Evolutionary conservation across 2,329 filamentous ascomycete genomes (phyloP).

Genomic region (Metarhizium robertsii): DNA sequence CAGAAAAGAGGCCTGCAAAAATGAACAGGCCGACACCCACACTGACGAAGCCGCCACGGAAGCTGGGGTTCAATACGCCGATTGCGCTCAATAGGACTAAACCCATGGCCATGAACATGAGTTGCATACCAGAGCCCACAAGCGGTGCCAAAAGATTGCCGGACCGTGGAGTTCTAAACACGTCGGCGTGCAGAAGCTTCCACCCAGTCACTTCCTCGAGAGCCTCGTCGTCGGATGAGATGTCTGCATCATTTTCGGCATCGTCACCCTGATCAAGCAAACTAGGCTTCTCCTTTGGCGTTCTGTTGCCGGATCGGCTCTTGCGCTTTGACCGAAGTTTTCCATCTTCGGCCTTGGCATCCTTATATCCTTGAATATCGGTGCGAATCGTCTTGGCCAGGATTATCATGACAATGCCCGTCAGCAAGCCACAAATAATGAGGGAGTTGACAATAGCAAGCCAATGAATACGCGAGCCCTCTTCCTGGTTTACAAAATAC

Average conservation of each 20-base stretch:
- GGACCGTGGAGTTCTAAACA: constrained; percentile 65
- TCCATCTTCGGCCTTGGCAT: constrained; percentile 56
- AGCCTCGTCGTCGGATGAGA: constrained; percentile 44
- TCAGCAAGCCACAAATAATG: constrained; percentile 71
- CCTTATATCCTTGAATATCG: constrained; percentile 68
- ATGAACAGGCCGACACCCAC: constrained; percentile 77
- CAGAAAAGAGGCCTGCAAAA: constrained; percentile 74
- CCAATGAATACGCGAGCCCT: constrained; percentile 77
- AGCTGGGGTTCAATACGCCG: constrained; percentile 75
- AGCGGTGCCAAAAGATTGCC: constrained; percentile 70
- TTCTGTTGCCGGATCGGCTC: constrained; percentile 22
- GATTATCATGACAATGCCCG: constrained; percentile 72
- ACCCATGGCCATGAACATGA: constrained; percentile 71
- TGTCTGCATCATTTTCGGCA: constrained; percentile 40
- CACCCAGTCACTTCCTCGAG: constrained; percentile 77
- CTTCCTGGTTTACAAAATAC: constrained; percentile 82
- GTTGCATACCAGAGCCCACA: constrained; percentile 77
- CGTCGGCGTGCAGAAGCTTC: constrained; percentile 83
- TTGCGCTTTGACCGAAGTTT: constrained; percentile 46
- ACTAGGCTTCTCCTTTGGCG: constrained; percentile 41
- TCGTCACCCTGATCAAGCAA: constrained; percentile 52
- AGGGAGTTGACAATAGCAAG: constrained; percentile 81
- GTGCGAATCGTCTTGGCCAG: constrained; percentile 67
- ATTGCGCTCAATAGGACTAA: constrained; percentile 64
- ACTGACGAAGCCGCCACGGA: constrained; percentile 82